These are phyloP conservation scores for Penicillium sp. DNA, from an alignment of 2,329 filamentous ascomycete genomes.

Conservation along the genomic window DNA sequence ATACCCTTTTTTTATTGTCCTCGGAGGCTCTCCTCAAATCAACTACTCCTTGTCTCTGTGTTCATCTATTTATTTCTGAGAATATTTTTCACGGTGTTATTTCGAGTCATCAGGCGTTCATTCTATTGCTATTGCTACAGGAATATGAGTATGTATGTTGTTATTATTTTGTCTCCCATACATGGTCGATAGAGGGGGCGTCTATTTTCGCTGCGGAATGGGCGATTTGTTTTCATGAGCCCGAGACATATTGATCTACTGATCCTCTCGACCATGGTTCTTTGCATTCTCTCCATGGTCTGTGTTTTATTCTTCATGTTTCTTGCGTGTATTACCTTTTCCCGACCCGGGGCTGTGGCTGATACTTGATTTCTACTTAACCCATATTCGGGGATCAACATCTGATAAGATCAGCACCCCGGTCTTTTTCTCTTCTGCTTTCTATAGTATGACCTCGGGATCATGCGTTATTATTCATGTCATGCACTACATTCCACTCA, in stretches of 20 bases:
- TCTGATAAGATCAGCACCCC: neutral
- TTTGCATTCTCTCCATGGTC: neutral
- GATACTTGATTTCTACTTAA: neutral
- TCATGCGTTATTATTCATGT: constrained; percentile 5
- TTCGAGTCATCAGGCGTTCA: constrained; percentile 15
- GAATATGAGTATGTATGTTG: constrained; percentile 24
- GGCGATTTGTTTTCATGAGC: constrained; percentile 8
- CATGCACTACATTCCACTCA: neutral
- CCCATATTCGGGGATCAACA: neutral
- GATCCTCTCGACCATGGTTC: constrained; percentile 2
- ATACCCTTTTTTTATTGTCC: constrained; percentile 39
- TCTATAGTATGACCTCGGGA: constrained; percentile 7
- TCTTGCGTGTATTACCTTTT: constrained; percentile 14
- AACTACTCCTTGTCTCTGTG: neutral
- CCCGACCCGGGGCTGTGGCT: neutral
- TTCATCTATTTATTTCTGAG: constrained; percentile 4
- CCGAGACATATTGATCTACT: constrained; percentile 5
- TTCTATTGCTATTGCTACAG: constrained; percentile 13
- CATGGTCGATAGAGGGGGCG: constrained; percentile 22
- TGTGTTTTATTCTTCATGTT: neutral
- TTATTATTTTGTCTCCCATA: constrained; percentile 9
- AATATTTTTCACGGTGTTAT: constrained; percentile 15
- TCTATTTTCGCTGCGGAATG: constrained; percentile 7
- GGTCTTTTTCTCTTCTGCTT: constrained; percentile 9
- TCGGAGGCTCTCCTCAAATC: constrained; percentile 20